Evolutionary conservation across 306 rosid genomes (phyloP).

Genomic region (Sechiopsis laciniata): DNA sequence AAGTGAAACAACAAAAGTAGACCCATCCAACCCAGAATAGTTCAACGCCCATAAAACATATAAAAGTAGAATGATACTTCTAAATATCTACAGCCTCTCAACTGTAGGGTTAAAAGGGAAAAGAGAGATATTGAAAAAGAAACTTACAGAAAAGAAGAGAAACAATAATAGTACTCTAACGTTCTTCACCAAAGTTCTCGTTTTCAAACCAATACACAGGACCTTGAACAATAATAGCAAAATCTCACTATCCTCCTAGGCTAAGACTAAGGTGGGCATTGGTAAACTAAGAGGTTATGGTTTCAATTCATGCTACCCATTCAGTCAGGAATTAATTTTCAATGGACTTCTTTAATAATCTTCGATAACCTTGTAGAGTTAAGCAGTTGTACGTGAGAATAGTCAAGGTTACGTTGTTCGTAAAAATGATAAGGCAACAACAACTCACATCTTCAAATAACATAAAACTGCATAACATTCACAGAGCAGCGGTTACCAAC

Average conservation of each 20-base stretch:
- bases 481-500: not conserved
- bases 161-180: not conserved
- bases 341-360: too few relatives aligned
- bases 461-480: not conserved
- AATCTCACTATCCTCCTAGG: not conserved
- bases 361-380: too few relatives aligned
- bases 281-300: too few relatives aligned
- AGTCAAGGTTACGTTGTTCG: too few relatives aligned
- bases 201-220: not conserved
- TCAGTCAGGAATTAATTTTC: too few relatives aligned
- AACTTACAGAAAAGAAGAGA: not conserved
- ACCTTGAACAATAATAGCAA: conserved; percentile 11
- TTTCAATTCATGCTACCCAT: too few relatives aligned
- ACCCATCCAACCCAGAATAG: conserved; percentile 3
- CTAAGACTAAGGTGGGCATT: not conserved
- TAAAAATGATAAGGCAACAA: too few relatives aligned
- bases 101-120: not conserved
- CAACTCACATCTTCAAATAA: conserved; percentile 7
- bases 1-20: not conserved
- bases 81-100: conserved; percentile 7
- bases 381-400: too few relatives aligned
- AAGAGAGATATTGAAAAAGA: not conserved
- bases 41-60: conserved; percentile 3
- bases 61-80: not conserved
- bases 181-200: not conserved